Evolutionary conservation across 2,329 filamentous ascomycete genomes (phyloP).

Genomic region (Alternaria consortialis): DNA sequence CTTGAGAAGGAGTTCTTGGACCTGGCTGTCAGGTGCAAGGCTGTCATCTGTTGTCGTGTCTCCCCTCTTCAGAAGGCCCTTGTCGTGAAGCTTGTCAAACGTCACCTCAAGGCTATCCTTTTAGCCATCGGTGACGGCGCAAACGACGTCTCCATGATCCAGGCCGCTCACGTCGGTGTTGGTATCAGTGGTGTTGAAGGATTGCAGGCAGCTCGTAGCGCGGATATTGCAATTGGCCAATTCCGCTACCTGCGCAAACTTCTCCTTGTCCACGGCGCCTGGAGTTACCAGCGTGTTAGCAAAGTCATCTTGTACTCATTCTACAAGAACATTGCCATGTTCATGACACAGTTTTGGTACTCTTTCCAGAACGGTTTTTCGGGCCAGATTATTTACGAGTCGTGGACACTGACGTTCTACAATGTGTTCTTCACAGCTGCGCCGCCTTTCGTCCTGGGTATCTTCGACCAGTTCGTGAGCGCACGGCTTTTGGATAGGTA

Average conservation of each 20-base stretch:
- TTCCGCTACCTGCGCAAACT: slow-evolving; percentile 95
- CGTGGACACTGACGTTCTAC: slow-evolving; percentile 99
- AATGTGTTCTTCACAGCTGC: slow-evolving; percentile 98
- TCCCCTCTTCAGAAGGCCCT: slow-evolving; percentile 96
- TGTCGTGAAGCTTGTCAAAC: slow-evolving; percentile 97
- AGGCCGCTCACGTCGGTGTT: slow-evolving; percentile 96
- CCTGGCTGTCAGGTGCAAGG: slow-evolving; percentile 93
- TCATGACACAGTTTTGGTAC: slow-evolving; percentile 99
- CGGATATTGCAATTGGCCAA: slow-evolving; percentile 94
- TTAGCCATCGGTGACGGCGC: slow-evolving; percentile 97
- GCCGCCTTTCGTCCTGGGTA: slow-evolving; percentile 91
- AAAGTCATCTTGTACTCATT: slow-evolving; percentile 98
- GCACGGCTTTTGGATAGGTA: slow-evolving; percentile 93
- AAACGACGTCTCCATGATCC: slow-evolving; percentile 99
- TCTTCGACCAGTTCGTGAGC: slow-evolving; percentile 97
- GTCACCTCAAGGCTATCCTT: slow-evolving; percentile 88
- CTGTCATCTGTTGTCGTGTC: slow-evolving; percentile 97
- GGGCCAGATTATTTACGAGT: slow-evolving; percentile 97
- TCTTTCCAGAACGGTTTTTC: slow-evolving; percentile 99
- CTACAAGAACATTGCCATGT: slow-evolving; percentile 98
- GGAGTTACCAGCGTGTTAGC: slow-evolving; percentile 97
- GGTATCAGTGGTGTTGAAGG: slow-evolving; percentile 98
- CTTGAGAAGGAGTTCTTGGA: slow-evolving; percentile 94
- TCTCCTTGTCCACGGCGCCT: slow-evolving; percentile 91
- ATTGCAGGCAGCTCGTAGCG: slow-evolving; percentile 93